Conservation (phyloP, 1,284 basidiomycete species). For the Vanrija sp. region DNA sequence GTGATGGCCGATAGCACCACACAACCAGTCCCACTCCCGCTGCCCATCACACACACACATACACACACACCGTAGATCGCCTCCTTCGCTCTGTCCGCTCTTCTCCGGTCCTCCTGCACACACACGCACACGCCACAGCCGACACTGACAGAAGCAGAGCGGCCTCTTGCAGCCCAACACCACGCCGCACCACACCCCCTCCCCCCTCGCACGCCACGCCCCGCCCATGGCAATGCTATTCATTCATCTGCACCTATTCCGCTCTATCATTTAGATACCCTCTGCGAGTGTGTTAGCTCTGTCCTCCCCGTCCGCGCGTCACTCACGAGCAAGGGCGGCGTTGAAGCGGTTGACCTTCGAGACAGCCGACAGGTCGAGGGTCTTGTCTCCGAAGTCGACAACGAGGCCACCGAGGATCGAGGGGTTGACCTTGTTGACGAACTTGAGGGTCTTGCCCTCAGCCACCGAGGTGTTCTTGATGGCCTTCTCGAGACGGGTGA, state of each 20-base stretch:
- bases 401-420: slow-evolving; percentile 81
- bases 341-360: slow-evolving; percentile 94
- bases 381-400: slow-evolving; percentile 98
- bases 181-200: not conserved
- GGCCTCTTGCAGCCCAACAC: too few species aligned
- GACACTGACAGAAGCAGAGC: too few species aligned
- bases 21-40: too few species aligned
- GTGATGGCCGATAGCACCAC: too few species aligned
- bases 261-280: slow-evolving; percentile 27
- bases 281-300: slow-evolving; percentile 19
- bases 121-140: too few species aligned
- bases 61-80: too few species aligned
- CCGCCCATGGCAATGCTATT: slow-evolving; percentile 16
- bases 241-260: slow-evolving; percentile 16
- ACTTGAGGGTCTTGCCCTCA: slow-evolving; percentile 78
- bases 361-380: slow-evolving; percentile 84
- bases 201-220: too few species aligned
- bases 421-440: slow-evolving; percentile 90
- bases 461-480: slow-evolving; percentile 81
- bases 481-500: slow-evolving; percentile 72
- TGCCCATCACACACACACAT: too few species aligned
- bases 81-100: too few species aligned
- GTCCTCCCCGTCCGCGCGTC: not conserved
- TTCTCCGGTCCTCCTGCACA: too few species aligned
- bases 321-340: slow-evolving; percentile 70